These are phyloP conservation scores for Tetrahymena borealis DNA, from an alignment of 73 alveolate species.

Conservation along the genomic window DNA sequence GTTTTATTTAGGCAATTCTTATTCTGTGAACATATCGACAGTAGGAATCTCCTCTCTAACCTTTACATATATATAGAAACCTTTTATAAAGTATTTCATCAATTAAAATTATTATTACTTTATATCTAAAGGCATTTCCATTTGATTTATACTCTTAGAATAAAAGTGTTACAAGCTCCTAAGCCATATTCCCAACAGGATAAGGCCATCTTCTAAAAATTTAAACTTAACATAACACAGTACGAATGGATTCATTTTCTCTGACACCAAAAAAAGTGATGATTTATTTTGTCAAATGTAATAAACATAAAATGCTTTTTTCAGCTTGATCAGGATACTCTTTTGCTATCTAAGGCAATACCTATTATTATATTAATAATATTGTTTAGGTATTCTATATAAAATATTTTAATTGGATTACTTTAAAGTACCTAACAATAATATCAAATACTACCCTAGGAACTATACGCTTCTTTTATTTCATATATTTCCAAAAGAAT, in stretches of 20 bases:
- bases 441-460: neutral
- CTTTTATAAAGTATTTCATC: neutral
- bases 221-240: neutral
- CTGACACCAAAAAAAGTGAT: neutral
- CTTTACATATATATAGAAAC: neutral
- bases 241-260: neutral
- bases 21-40: slow-evolving; percentile 9
- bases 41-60: slow-evolving; percentile 39
- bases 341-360: neutral
- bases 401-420: neutral
- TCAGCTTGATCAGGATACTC: neutral
- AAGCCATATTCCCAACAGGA: slow-evolving; percentile 38
- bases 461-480: neutral
- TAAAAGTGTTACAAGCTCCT: slow-evolving; percentile 28
- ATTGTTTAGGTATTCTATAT: neutral
- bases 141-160: slow-evolving; percentile 29
- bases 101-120: neutral
- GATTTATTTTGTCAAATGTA: neutral
- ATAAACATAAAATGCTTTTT: neutral
- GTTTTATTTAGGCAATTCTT: neutral
- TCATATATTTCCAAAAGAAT: neutral
- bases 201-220: slow-evolving; percentile 48
- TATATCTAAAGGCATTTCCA: slow-evolving; percentile 33
- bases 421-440: neutral
- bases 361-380: neutral